Evolutionary conservation across 306 rosid genomes (phyloP), one percentile per base, ranked within the genome.

Genomic region (Trifolium subterraneum): DNA sequence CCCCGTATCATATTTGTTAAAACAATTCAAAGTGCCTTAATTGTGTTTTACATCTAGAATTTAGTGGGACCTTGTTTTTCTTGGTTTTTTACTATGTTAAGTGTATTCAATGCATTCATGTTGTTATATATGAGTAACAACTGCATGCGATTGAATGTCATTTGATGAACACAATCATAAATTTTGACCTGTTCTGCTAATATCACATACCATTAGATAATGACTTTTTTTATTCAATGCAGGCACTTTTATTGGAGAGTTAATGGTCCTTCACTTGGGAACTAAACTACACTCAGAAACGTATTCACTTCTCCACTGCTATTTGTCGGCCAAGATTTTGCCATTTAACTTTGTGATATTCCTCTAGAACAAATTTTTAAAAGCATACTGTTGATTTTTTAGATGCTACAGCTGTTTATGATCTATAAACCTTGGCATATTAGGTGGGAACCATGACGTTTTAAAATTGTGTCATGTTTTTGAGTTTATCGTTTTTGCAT

Each of bases 311-410:
- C 11, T 3, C 1, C 29, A 11, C n/a, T 27, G 36, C 72, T 31
- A 31, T 29, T 38, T 45, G 50, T 52, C 19, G 25, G 58, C 41
- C 70, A 39, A 63, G 58, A 45, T 64, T 74, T 82, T 82, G 78
- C 62, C 64, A 31, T 78, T 58, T 45, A 63, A 59, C 55, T 22
- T 67, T 19, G 71, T 27, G 61, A 54, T 70, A 25, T 47, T 81
- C 33, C 10, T 56, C n/a, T 72, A 64, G 45, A 72, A 29, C 66
- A 33, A 23, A 59, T 27, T 77, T 54, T 12, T 18, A 19, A 27
- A 18, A 7, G 16, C 31, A 20, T 15, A 52, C 45, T 44, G 60
- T 35, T 36, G 2, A 16, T 6, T 16, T 18, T 64, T 60, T 39
- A 16, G 36, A 42, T 72, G 60, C 63, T 72, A 51, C 75, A 5